Conservation (phyloP, 177 flowering plant species). For the Vitis hybrid region DNA sequence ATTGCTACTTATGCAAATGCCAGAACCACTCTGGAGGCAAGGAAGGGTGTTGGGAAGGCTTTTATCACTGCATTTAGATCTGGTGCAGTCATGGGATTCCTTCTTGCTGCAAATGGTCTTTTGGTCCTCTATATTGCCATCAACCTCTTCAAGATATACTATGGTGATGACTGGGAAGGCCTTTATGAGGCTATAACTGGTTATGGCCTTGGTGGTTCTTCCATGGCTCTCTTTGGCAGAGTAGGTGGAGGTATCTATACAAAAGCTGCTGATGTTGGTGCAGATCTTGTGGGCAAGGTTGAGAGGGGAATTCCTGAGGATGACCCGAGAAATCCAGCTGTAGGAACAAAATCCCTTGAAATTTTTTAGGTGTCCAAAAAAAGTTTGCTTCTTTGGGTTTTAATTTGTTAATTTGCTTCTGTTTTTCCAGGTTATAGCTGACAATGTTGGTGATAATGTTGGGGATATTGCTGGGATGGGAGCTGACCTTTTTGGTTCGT, state of each 20-base stretch:
- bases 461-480: slow-evolving; percentile 95
- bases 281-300: slow-evolving; percentile 93
- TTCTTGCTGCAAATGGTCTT: slow-evolving; percentile 87
- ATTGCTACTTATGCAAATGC: slow-evolving; percentile 92
- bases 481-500: slow-evolving; percentile 83
- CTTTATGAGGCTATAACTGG: slow-evolving; percentile 89
- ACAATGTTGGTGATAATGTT: slow-evolving; percentile 92
- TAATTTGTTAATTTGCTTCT: background rate
- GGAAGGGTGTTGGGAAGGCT: slow-evolving; percentile 91
- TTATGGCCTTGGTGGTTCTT: slow-evolving; percentile 91
- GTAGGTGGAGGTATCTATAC: slow-evolving; percentile 93
- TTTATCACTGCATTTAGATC: slow-evolving; percentile 81
- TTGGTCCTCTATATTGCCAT: slow-evolving; percentile 73
- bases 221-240: slow-evolving; percentile 95
- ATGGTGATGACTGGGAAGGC: slow-evolving; percentile 91
- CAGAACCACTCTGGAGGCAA: slow-evolving; percentile 82
- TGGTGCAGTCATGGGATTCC: slow-evolving; percentile 96
- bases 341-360: slow-evolving; percentile 21
- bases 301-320: slow-evolving; percentile 95
- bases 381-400: background rate
- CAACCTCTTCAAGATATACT: slow-evolving; percentile 75
- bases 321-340: slow-evolving; percentile 94
- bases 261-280: slow-evolving; percentile 95
- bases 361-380: background rate
- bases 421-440: slow-evolving; percentile 73